Evolutionary conservation across 352 stramenopile species (phyloP), one percentile per base, ranked within the genome.

Genomic region (Phytophthora parvispora): DNA sequence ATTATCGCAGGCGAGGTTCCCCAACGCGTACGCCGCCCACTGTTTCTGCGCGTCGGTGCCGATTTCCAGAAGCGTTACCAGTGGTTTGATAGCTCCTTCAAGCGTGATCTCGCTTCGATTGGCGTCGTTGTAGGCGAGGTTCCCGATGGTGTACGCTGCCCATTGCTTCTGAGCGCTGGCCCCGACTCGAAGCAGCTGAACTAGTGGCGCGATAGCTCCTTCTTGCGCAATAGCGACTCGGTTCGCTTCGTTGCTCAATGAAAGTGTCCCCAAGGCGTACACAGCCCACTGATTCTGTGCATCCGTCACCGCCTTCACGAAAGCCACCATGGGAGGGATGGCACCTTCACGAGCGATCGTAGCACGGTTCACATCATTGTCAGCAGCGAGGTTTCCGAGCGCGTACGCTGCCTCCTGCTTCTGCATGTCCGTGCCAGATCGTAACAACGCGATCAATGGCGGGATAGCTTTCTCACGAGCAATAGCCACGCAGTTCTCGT

Each of bases 21-120:
- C 67, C 47, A 75, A 20, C 24, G 61, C 67, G 5, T 62, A 70
- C 0, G 67, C 61, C 0, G 67, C 29, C 49, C 60, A 55, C 5
- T 70, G 67, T 38, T 74, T 77, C 12, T 70, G 59, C 18, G 50
- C 58, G 8, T 53, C 69, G 0, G 34, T 70, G n/a, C 69, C 69
- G 5, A 34, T 20, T 3, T 27, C 29, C 3, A 74, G 24, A 13
- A 77, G 64, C 5, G 13, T 20, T 7, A 71, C 51, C 4, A 77
- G 24, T 0, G 58, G 60, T 18, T 47, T 9, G 8, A 74, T 67
- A 9, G 55, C 69, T 0, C 59, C 69, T 50, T 61, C 40, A 12
- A 50, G 15, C 1, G 59, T 61, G 24, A 77, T 71, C 25, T 56
- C 29, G 8, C 61, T 48, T 28, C 51, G 55, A 24, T 71, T 75